These are phyloP conservation scores for Xylaria sp. DNA, from an alignment of 2,329 filamentous ascomycete genomes.

Conservation along the genomic window DNA sequence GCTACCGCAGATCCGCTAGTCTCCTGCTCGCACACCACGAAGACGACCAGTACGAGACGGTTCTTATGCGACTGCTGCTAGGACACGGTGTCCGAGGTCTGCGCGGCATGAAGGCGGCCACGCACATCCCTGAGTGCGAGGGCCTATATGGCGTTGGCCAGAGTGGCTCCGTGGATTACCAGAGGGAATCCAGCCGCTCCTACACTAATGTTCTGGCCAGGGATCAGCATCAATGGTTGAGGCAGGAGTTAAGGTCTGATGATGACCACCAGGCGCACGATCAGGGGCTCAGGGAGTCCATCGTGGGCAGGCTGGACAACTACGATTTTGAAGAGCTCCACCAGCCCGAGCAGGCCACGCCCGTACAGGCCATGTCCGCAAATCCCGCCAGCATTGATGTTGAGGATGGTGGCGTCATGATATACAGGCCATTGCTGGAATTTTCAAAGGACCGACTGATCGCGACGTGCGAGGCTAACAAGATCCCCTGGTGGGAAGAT, in stretches of 20 bases:
- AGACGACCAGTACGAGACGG: constrained; percentile 92
- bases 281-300: constrained; percentile 35
- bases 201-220: constrained; percentile 51
- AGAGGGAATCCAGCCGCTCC: constrained; percentile 50
- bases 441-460: constrained; percentile 80
- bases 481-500: constrained; percentile 84
- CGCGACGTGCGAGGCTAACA: constrained; percentile 75
- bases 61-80: constrained; percentile 78
- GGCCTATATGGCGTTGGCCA: constrained; percentile 76
- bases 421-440: constrained; percentile 75
- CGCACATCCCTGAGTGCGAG: constrained; percentile 84
- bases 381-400: constrained; percentile 48
- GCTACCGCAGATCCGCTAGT: constrained; percentile 59
- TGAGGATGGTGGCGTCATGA: constrained; percentile 73
- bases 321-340: constrained; percentile 42
- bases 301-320: constrained; percentile 26
- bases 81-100: constrained; percentile 78
- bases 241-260: constrained; percentile 41
- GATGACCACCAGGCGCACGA: constrained; percentile 36
- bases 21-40: constrained; percentile 86
- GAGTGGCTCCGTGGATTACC: constrained; percentile 68
- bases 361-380: constrained; percentile 30
- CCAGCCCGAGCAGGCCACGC: constrained; percentile 24
- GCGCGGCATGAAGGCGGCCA: constrained; percentile 71
- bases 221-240: constrained; percentile 41